phyloP scores from a whole-genome alignment of 441 rosid species.

The Gossypium schwendimanii region DNA sequence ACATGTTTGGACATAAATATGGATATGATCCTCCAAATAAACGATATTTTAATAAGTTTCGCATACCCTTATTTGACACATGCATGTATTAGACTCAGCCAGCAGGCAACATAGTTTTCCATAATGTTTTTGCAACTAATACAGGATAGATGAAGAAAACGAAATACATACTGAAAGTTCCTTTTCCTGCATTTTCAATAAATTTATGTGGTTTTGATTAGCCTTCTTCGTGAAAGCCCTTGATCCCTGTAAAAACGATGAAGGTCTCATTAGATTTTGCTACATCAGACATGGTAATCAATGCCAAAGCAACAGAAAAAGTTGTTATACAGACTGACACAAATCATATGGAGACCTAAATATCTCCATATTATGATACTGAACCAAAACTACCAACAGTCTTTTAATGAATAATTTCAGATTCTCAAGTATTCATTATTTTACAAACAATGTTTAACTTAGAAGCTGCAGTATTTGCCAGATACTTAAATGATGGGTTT shows the following conservation, averaged over 20 bases:
- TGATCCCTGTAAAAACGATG: slow-evolving; percentile 33
- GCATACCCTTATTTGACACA: background rate
- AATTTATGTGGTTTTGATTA: slow-evolving; percentile 36
- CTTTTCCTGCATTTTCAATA: slow-evolving; percentile 57
- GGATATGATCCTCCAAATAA: background rate
- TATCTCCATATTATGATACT: background rate
- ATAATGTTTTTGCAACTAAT: background rate
- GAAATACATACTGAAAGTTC: slow-evolving; percentile 57
- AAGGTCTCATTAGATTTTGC: background rate
- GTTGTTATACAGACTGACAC: background rate
- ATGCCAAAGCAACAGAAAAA: background rate
- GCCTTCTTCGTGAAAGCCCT: slow-evolving; percentile 35
- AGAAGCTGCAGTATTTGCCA: background rate
- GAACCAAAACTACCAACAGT: background rate
- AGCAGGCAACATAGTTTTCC: background rate
- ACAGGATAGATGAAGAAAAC: background rate
- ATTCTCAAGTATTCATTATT: background rate
- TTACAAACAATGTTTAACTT: background rate
- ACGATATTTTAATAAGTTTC: background rate
- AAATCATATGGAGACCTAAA: background rate
- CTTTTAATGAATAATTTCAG: background rate
- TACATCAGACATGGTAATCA: background rate
- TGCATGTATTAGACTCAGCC: background rate
- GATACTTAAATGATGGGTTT: background rate
- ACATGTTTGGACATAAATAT: background rate